phyloP scores from a whole-genome alignment of 1,284 basidiomycete genomes.

The Sphaerobolus stellatus region DNA sequence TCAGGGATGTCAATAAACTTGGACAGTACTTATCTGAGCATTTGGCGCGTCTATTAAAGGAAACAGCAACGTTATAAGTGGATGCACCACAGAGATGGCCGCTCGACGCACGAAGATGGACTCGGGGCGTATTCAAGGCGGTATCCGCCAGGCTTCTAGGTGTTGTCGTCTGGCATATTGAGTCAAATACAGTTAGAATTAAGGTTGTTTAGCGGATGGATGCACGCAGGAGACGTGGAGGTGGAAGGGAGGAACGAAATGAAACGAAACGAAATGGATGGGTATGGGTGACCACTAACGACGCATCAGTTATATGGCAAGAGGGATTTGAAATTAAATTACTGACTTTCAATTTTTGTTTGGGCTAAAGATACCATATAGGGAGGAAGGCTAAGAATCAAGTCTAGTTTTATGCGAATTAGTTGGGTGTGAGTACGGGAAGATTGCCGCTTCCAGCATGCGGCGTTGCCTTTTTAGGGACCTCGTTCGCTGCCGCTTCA shows the following conservation, averaged over 20 bases:
- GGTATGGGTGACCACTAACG: no score
- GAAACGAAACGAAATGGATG: no score
- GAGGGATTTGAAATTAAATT: slow-evolving; percentile 13
- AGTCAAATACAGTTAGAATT: background rate
- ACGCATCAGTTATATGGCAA: background rate
- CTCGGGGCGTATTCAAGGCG: slow-evolving; percentile 77
- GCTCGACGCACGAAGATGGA: slow-evolving; percentile 33
- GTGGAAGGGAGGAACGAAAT: background rate
- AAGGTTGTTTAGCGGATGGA: background rate
- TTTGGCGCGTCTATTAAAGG: slow-evolving; percentile 53
- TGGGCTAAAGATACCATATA: no score
- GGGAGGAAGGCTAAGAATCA: background rate
- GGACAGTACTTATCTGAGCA: slow-evolving; percentile 70
- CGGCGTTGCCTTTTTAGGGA: no score
- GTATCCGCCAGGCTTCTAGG: slow-evolving; percentile 52
- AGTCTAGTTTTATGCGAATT: no score
- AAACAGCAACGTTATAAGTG: background rate
- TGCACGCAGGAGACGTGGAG: background rate
- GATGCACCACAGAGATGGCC: background rate
- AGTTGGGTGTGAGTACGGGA: no score
- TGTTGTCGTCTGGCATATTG: slow-evolving; percentile 59
- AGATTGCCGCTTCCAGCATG: no score
- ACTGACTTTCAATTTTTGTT: background rate
- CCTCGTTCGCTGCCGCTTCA: slow-evolving; percentile 24
- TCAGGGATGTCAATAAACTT: slow-evolving; percentile 18